Base-by-base conservation (phyloP, 139 green algal genomes). In the Auxenochlorella protothecoides region DNA sequence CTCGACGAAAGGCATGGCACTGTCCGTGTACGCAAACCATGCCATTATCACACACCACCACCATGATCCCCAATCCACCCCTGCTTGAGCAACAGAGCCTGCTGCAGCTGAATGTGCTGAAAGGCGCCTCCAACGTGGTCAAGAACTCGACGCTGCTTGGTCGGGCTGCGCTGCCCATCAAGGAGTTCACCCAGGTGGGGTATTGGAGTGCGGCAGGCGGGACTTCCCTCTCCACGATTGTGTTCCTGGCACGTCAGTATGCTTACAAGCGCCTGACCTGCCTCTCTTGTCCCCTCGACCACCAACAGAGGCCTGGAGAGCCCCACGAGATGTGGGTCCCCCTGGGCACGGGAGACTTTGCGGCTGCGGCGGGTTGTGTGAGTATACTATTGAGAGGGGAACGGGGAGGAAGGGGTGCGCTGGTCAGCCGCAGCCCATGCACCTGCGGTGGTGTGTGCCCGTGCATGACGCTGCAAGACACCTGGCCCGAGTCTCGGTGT, bases 21-120 rank as follows among this genome's bases (percentile, higher is more conserved):
- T 44, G 27, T 44, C 27, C 27, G 27, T 44, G 27, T 44, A 44
- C 27, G 27, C 27, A 44, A 44, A 1, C 65, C 65, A 11, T 12
- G 27, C 44, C 65, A 55, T 66, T 2, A 53, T 54, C 63, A 27
- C 65, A 10, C 52, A 59, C 8, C 65, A n/a, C 44, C 52, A 60
- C 3, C 65, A 52, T 51, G 7, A 14, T 14, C 63, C 63, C 63
- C 63, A 13, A 44, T 44, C 27, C 27, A 44, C 27, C 27, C 62
- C 62, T 64, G 44, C n/a, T n/a, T 56, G 3, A 3, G 9, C 44
- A 53, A 9, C 71, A 75, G 78, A 76, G 85, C 69, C 56, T 86
- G 71, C 63, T 86, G 51, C 78, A 71, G 27, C 55, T 87, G 16
- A 86, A 87, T 66, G 60, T 85, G 57, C 27, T 85, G 27, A 87